Evolutionary conservation across 108 stramenopile species (phyloP).

Genomic region (Cyclostephanos tholiformis): DNA sequence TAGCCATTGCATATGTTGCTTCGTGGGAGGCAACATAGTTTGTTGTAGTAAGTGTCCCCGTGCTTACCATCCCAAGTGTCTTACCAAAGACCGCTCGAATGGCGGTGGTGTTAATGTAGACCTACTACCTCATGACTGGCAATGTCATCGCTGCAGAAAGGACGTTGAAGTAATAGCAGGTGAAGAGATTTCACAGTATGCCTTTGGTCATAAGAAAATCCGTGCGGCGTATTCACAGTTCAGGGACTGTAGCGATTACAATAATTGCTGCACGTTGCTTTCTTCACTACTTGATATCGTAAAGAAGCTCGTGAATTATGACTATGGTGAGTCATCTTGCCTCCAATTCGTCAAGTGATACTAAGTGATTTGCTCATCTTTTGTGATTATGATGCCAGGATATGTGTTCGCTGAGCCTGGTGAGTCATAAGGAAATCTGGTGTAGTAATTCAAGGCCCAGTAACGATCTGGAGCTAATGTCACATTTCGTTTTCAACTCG

Average conservation of each 20-base stretch:
- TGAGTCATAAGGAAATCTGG: constrained; percentile 13
- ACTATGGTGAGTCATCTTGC: constrained; percentile 20
- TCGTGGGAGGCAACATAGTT: constrained; percentile 30
- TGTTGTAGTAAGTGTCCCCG: constrained; percentile 45
- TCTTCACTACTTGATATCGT: constrained; percentile 23
- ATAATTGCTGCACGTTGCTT: constrained; percentile 27
- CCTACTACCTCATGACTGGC: constrained; percentile 31
- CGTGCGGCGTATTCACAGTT: constrained; percentile 38
- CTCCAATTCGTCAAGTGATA: neutral
- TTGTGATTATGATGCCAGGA: constrained; percentile 1
- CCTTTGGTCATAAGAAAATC: constrained; percentile 24
- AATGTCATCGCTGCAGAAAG: constrained; percentile 37
- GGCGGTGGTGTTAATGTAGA: constrained; percentile 17
- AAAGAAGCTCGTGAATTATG: constrained; percentile 33
- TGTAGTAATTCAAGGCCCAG: neutral
- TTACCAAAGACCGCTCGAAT: constrained; percentile 20
- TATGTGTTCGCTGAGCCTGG: constrained; percentile 44
- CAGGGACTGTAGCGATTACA: constrained; percentile 27
- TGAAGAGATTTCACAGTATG: constrained; percentile 31
- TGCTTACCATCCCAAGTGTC: constrained; percentile 38
- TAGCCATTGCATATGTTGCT: constrained; percentile 43
- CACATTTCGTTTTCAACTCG: neutral
- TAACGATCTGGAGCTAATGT: neutral
- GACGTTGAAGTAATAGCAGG: constrained; percentile 20
- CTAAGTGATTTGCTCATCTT: neutral